Evolutionary conservation across 805 yeast genomes (phyloP).

Genomic region (Hanseniaspora thailandica): DNA sequence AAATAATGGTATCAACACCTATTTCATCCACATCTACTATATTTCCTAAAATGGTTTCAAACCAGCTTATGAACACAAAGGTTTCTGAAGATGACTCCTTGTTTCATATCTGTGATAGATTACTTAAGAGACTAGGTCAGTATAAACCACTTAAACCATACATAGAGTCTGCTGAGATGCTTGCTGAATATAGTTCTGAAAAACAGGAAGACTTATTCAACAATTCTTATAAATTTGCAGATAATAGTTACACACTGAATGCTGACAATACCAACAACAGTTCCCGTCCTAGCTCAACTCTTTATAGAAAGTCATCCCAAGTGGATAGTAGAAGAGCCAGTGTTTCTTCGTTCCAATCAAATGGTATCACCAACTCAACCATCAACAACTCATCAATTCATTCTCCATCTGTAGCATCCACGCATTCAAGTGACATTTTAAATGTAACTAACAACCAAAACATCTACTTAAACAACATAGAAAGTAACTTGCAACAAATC

Average conservation of each 20-base stretch:
- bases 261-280: constrained; percentile 4
- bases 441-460: constrained; percentile 9
- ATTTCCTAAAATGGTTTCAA: background rate
- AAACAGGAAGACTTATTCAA: constrained; percentile 1
- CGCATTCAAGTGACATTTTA: background rate
- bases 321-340: constrained; percentile 10
- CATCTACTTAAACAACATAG: constrained; percentile 17
- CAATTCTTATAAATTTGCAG: background rate
- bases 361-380: constrained; percentile 19
- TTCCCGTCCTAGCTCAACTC: constrained; percentile 18
- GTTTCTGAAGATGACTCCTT: constrained; percentile 57
- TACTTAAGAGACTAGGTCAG: constrained; percentile 44
- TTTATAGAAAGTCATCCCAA: constrained; percentile 11
- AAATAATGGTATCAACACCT: background rate
- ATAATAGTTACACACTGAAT: background rate
- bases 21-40: background rate
- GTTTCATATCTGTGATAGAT: constrained; percentile 50
- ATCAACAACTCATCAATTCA: constrained; percentile 23
- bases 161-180: constrained; percentile 26
- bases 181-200: constrained; percentile 10
- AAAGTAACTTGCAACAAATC: constrained; percentile 27
- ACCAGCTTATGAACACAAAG: constrained; percentile 46
- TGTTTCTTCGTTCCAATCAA: constrained; percentile 1
- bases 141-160: constrained; percentile 62
- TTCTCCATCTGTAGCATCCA: constrained; percentile 17